Evolutionary conservation across 371 early-diverging fungal genomes (phyloP), one percentile per base, ranked within the genome.

Genomic region (Mortierella sp.): DNA sequence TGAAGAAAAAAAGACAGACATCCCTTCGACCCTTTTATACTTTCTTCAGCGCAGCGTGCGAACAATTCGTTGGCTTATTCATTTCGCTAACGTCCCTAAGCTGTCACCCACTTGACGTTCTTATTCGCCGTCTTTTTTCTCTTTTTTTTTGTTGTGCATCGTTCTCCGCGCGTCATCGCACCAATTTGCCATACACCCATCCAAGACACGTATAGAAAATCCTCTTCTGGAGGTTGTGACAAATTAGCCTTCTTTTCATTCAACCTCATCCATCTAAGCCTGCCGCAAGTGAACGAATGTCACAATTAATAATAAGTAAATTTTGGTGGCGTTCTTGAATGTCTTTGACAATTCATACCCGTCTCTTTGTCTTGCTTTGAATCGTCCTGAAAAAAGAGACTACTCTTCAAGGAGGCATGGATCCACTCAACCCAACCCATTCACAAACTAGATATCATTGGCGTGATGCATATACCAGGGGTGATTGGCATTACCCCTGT

Each of bases 261-360:
- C 55, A 31, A 55, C 26, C 55, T 31, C 55, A 53, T 53, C 55
- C 58, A 34, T 34, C 58, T 1, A 34, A 29, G 4, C 19, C 58
- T 16, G 58, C 58, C 58, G 34, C 58, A 55, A 6, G 4, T 52
- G 24, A 11, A 4, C 14, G 26, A 29, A 14, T 26, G 13, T 11
- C 24, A n/a, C 5, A 24, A 2, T 5, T 2, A 26, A 19, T 34
- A 7, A 34, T 19, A 34, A 58, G 37, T 58, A 58, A 31, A 7
- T 58, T 14, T 58, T 58, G 58, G 58, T 58, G 58, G 58, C 58
- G 58, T 34, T 34, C 8, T n/a, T n/a, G n/a, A n/a, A n/a, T n/a
- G n/a, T n/a, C n/a, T n/a, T n/a, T n/a, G n/a, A n/a, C n/a, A n/a
- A n/a, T n/a, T n/a, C n/a, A n/a, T n/a, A n/a, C n/a, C n/a, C n/a